Conservation (phyloP, 164 flowering plant genomes). For the Santalum album region DNA sequence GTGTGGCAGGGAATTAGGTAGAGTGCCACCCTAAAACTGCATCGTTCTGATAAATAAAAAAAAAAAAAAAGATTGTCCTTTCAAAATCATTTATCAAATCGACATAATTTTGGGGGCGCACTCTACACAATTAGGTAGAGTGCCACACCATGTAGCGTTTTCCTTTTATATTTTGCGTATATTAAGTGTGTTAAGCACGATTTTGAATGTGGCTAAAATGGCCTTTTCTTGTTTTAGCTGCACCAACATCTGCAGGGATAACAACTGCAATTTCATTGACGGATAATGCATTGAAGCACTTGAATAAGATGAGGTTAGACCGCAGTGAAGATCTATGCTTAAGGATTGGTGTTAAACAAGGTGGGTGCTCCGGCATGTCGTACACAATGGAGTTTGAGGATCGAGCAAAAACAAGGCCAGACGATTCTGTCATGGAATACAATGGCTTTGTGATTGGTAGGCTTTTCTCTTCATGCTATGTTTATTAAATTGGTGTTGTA, state of each 20-base stretch:
- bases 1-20: too few species aligned
- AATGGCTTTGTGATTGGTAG: conserved; percentile 84
- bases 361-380: conserved; percentile 99
- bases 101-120: too few species aligned
- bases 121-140: too few species aligned
- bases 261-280: conserved; percentile 77
- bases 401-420: conserved; percentile 64
- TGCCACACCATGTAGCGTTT: too few species aligned
- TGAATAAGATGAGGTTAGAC: conserved; percentile 83
- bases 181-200: not conserved
- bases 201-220: not conserved
- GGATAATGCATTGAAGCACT: conserved; percentile 74
- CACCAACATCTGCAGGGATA: conserved; percentile 51
- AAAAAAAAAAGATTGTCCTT: too few species aligned
- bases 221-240: conserved; percentile 25
- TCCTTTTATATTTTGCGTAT: too few species aligned
- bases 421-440: conserved; percentile 83
- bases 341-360: conserved; percentile 95
- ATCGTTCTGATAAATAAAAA: too few species aligned
- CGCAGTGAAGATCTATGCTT: conserved; percentile 71
- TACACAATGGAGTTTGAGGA: conserved; percentile 95
- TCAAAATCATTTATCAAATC: too few species aligned
- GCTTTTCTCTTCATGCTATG: conserved; percentile 2
- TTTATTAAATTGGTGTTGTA: not conserved
- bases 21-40: too few species aligned